Evolutionary conservation across 108 stramenopile species (phyloP), one percentile per base, ranked within the genome.

Genomic region (Nannochloropsis oceanica): DNA sequence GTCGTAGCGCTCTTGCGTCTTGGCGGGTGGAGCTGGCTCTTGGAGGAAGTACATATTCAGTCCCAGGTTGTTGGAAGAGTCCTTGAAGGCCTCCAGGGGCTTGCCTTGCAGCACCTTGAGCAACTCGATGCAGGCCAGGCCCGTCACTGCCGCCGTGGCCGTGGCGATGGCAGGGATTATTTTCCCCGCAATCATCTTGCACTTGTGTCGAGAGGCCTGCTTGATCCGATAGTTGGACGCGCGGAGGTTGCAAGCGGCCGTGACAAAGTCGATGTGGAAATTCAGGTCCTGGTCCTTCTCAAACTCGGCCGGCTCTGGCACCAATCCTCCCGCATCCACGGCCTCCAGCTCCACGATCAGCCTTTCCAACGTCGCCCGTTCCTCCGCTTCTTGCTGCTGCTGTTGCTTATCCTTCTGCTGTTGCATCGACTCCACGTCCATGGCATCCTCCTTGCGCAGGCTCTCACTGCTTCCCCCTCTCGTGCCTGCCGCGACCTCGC

Each of bases 81-180:
- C 89, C 83, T 89, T 89, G 89, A 86, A 89, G 46, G 81, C 82
- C 1, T 83, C 86, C 44, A 89, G 86, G 43, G 86, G 86, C 84
- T 89, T 89, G 24, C 84, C 73, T 81, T 89, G 89, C 81, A 89
- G 79, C 27, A 89, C 82, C 89, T 93, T 93, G 87, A 92, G 89
- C n/a, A 92, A 86, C 85, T 93, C 93, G 46, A 93, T 86, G 85
- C 88, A 89, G 82, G 92, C 92, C 18, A 93, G 91, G 27, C 92
- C 93, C 26, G 90, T 92, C 27, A 92, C 92, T 14, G 90, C 82
- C 1, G 92, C 92, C 22, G 93, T 93, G 27, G 93, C 90, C 59
- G 93, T 93, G 42, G 93, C 93, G 42, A 93, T 88, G 42, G 93
- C 93, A 8, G 93, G 92, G 50, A 92, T 92, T 80, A 93, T 93